Evolutionary conservation across 208 protist species (phyloP), one percentile per base, ranked within the genome.

Genomic region (Acanthamoeba healyi): DNA sequence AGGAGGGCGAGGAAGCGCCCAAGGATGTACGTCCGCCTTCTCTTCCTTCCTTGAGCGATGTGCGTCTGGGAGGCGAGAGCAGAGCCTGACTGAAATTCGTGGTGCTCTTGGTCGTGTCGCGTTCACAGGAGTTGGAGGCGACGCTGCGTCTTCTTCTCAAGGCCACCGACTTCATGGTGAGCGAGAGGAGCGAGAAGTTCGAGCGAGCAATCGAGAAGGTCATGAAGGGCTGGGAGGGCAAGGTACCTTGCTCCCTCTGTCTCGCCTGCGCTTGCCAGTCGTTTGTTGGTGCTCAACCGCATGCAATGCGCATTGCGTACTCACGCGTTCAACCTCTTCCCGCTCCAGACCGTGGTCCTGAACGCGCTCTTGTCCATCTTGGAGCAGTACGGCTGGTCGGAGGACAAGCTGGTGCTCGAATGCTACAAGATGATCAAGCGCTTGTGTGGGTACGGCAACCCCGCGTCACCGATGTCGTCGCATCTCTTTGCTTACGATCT

Each of bases 361-460:
- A 42, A 46, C 22, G 67, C 67, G 36, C 67, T 79, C 26, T 36
- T 79, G 67, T 79, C 67, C 1, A 79, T 79, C 38, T 9, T 79
- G 19, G 67, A 79, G 38, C 67, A 46, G 67, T 79, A 79, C 38
- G 67, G 67, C 67, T 79, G 67, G 67, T 38, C 67, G 12, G 67
- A 79, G 67, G 67, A 79, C 38, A 38, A 38, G 67, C 67, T 79
- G 26, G 67, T 79, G 6, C 38, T 79, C 36, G 67, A 79, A 5
- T 79, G 67, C 67, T 79, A 79, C 38, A 79, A 79, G 67, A 38
- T 79, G 34, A 44, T 79, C 67, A 79, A 79, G 67, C 67, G 67
- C 36, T 24, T 79, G 34, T 79, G 67, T 36, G 67, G 36, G 67
- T 72, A 38, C 14, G 63, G 0, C 63, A 22, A 6, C 54, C 54